phyloP scores from a whole-genome alignment of 73 alveolate species.

The Loxodes magnus region DNA sequence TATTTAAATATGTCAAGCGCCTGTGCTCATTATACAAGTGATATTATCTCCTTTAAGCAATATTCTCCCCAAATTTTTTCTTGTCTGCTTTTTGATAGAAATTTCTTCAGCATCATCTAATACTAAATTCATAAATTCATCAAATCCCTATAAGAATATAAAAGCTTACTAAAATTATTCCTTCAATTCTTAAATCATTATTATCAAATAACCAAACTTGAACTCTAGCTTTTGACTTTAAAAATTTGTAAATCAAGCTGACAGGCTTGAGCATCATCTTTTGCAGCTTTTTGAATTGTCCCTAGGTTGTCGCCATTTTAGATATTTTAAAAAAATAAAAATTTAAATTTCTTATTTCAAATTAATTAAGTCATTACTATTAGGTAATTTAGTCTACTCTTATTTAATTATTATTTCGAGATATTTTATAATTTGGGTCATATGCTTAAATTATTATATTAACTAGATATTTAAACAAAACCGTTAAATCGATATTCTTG shows the following conservation, averaged over 20 bases:
- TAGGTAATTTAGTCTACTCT: no score
- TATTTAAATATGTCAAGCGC: no score
- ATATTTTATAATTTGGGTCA: no score
- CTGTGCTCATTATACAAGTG: slow-evolving; percentile 24
- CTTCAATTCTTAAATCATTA: slow-evolving; percentile 52
- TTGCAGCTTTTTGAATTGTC: slow-evolving; percentile 24
- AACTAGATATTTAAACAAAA: no score
- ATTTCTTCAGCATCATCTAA: slow-evolving; percentile 60
- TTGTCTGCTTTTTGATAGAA: slow-evolving; percentile 32
- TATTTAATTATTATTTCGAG: no score
- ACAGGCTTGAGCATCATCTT: slow-evolving; percentile 47
- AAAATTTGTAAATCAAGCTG: slow-evolving; percentile 38
- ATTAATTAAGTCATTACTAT: no score
- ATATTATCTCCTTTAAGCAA: slow-evolving; percentile 64
- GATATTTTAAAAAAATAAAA: no score
- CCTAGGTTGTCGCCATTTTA: no score
- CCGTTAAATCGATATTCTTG: no score
- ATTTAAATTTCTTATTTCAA: no score
- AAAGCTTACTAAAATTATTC: slow-evolving; percentile 31
- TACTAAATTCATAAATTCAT: slow-evolving; percentile 65
- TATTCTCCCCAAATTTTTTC: slow-evolving; percentile 54
- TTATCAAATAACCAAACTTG: slow-evolving; percentile 65
- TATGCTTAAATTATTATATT: no score
- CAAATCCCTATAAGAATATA: slow-evolving; percentile 25
- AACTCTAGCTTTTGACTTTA: slow-evolving; percentile 38